Conservation (phyloP, 177 flowering plant genomes). For the Tripterygium wilfordii region DNA sequence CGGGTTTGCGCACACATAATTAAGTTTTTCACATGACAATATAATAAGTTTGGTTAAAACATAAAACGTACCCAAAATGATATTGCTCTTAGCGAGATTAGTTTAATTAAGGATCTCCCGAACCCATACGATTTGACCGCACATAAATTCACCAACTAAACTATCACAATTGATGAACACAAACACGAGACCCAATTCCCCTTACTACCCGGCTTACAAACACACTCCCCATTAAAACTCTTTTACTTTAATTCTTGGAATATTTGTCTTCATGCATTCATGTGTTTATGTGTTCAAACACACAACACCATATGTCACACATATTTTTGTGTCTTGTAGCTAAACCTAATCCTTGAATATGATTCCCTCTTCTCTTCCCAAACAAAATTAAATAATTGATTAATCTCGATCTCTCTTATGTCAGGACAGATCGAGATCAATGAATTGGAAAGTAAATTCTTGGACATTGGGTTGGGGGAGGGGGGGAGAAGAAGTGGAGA, state of each 20-base stretch:
- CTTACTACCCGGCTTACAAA: slow-evolving; percentile 4
- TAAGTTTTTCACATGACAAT: no score
- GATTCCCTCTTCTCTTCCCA: slow-evolving; percentile 23
- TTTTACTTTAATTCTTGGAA: slow-evolving; percentile 42
- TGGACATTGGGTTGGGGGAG: slow-evolving; percentile 34
- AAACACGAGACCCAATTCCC: slow-evolving; percentile 32
- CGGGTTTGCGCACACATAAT: no score
- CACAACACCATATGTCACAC: slow-evolving; percentile 10
- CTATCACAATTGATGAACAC: no score
- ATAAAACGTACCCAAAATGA: no score
- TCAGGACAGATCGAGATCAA: slow-evolving; percentile 33
- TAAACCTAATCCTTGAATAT: slow-evolving; percentile 16
- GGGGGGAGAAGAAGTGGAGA: no score
- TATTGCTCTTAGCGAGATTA: no score
- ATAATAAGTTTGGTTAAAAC: no score
- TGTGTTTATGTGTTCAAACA: neutral
- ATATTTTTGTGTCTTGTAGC: slow-evolving; percentile 27
- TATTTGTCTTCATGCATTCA: slow-evolving; percentile 57
- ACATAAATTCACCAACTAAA: no score
- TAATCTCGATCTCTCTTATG: slow-evolving; percentile 4
- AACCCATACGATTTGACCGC: no score
- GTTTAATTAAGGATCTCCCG: no score
- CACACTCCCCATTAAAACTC: slow-evolving; percentile 1
- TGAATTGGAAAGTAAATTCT: slow-evolving; percentile 43
- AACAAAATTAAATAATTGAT: no score